Conservation (phyloP, 2,329 filamentous ascomycete genomes). For the Plectosphaerella sp. region DNA sequence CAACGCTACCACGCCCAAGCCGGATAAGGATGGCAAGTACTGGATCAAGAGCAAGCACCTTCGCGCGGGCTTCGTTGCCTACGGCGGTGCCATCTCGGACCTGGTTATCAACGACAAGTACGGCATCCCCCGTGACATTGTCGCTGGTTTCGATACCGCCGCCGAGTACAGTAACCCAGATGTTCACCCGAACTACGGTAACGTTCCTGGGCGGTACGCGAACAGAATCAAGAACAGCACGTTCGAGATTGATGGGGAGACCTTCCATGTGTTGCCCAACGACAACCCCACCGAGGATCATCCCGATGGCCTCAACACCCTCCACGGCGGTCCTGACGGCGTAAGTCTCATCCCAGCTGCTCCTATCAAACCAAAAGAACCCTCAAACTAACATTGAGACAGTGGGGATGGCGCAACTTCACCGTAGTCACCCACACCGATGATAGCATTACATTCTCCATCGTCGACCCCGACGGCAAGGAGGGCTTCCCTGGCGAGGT, state of each 20-base stretch:
- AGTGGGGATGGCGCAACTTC: constrained; percentile 74
- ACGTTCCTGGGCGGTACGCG: constrained; percentile 72
- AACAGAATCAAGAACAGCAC: constrained; percentile 77
- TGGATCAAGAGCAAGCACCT: constrained; percentile 65
- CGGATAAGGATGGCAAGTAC: constrained; percentile 64
- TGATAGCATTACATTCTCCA: constrained; percentile 68
- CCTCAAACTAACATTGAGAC: too few relatives aligned
- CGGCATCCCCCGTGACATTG: constrained; percentile 65
- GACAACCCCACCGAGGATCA: constrained; percentile 50
- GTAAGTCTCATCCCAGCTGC: too few relatives aligned
- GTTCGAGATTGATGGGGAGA: constrained; percentile 61
- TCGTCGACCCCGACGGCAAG: constrained; percentile 68
- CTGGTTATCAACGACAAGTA: constrained; percentile 66
- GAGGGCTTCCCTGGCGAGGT: constrained; percentile 78
- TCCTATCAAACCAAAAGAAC: too few relatives aligned
- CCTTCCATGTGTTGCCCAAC: constrained; percentile 58
- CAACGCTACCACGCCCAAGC: constrained; percentile 22
- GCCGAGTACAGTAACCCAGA: constrained; percentile 61
- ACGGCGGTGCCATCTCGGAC: constrained; percentile 70
- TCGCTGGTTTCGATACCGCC: constrained; percentile 73
- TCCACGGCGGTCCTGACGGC: constrained; percentile 66
- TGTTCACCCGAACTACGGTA: constrained; percentile 66
- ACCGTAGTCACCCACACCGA: constrained; percentile 65
- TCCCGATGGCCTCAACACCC: constrained; percentile 55
- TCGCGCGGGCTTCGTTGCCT: constrained; percentile 65